Percentiles rank a stretch among this genome's conserved stretches.
These are phyloP conservation scores for Bretziella fagacearum DNA, from an alignment of 2,329 filamentous ascomycete species.

Conservation along the genomic window DNA sequence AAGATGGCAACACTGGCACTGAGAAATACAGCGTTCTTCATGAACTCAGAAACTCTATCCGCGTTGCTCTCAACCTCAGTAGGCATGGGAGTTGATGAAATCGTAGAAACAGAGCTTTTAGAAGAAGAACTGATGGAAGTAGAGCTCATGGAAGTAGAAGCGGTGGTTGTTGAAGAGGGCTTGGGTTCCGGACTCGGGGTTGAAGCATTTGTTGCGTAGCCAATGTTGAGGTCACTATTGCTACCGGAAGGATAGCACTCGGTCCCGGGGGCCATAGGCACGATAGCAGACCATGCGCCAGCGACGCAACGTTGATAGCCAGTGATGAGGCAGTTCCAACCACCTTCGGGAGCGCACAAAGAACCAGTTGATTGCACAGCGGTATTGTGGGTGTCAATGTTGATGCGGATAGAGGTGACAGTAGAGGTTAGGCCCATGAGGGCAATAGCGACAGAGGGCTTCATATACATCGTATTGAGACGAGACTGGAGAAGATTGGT, in stretches of 20 bases:
- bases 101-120: neutral
- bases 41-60: no score
- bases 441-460: neutral
- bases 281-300: conserved; percentile 30
- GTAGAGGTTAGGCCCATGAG: neutral
- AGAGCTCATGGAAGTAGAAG: neutral
- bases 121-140: neutral
- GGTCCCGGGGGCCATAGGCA: conserved; percentile 29
- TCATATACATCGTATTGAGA: neutral
- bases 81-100: neutral
- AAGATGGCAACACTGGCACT: no score
- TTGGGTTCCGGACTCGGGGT: neutral
- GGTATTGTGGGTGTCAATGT: no score
- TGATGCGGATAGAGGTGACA: neutral
- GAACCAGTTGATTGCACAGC: conserved; percentile 23
- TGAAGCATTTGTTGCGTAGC: neutral
- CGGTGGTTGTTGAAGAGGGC: neutral
- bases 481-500: no score
- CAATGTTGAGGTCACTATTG: conserved; percentile 25
- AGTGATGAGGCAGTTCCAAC: conserved; percentile 36
- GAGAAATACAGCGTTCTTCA: no score
- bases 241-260: conserved; percentile 28
- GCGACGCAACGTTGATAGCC: conserved; percentile 34
- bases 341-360: conserved; percentile 30
- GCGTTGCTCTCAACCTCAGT: no score